phyloP scores from a whole-genome alignment of 1,139 yeast genomes.

The Diutina scorzettiae region DNA sequence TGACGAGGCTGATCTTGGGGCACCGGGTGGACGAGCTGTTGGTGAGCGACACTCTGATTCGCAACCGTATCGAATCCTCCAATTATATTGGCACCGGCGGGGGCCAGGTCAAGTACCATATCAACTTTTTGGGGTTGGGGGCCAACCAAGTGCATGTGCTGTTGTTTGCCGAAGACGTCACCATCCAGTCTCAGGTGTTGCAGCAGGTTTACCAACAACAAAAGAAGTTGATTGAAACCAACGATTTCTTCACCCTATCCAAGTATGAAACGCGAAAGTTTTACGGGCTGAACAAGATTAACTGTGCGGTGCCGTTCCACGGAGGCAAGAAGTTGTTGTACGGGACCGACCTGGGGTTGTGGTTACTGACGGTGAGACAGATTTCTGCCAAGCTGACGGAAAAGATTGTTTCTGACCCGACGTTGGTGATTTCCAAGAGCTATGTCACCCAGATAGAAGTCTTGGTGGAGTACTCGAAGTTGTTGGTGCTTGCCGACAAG shows the following conservation, averaged over 20 bases:
- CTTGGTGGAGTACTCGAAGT: slow-evolving; percentile 78
- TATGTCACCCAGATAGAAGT: slow-evolving; percentile 87
- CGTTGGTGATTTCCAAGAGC: slow-evolving; percentile 62
- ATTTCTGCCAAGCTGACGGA: slow-evolving; percentile 33
- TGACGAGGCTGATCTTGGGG: slow-evolving; percentile 35
- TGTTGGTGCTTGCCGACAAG: slow-evolving; percentile 76
- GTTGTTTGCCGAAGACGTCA: slow-evolving; percentile 36
- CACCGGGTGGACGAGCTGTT: slow-evolving; percentile 27
- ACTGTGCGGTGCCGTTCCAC: slow-evolving; percentile 89
- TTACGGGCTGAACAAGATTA: slow-evolving; percentile 59
- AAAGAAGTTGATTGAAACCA: slow-evolving; percentile 51
- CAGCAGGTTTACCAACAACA: slow-evolving; percentile 77
- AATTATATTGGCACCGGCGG: slow-evolving; percentile 2
- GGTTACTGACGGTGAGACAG: slow-evolving; percentile 53
- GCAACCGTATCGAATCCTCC: slow-evolving; percentile 17
- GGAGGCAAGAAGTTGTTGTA: slow-evolving; percentile 86
- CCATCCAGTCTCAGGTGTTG: slow-evolving; percentile 68
- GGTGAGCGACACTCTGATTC: slow-evolving; percentile 25
- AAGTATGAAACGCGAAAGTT: slow-evolving; percentile 68
- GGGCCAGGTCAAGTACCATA: slow-evolving; percentile 21
- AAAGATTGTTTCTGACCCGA: slow-evolving; percentile 56
- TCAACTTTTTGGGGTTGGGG: slow-evolving; percentile 35
- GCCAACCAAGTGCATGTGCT: slow-evolving; percentile 32
- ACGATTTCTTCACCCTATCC: slow-evolving; percentile 71
- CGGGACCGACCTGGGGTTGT: slow-evolving; percentile 89